Evolutionary conservation across 148 eudicot species (phyloP), one percentile per base, ranked within the genome.

Genomic region (Cornus controversa): DNA sequence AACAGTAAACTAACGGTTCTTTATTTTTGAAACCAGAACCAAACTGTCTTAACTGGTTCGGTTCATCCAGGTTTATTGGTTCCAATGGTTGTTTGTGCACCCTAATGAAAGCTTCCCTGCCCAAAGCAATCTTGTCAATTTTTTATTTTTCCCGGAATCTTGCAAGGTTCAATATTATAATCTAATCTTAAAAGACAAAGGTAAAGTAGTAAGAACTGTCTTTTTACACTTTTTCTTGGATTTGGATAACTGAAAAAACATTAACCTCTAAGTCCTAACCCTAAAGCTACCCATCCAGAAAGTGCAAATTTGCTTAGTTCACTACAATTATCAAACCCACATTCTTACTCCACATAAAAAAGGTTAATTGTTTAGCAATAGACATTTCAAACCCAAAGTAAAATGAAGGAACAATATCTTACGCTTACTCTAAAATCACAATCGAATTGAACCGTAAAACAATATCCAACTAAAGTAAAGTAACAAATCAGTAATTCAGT

Each of bases 231-330:
- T 34, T 57, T 54, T 34, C 20, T 73, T 36, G 57, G 22, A 11
- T 58, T 73, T 36, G 57, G 22, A 11, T 58, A 60, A 34, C 34
- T 29, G n/a, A 27, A 27, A 18, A 23, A 75, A 26, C 9, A 15
- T 75, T 54, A 64, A 75, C 58, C n/a, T 64, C 65, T 75, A 67
- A 60, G 10, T 40, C 45, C 45, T 40, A 40, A 9, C 45, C 37
- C 77, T 31, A 75, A 64, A 45, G 3, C 14, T 25, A 25, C 18
- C 10, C 26, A 69, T 37, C 22, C 22, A 63, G 15, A 60, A 22
- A 60, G 18, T 50, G 57, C 57, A 50, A 1, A 50, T 50, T 50
- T 50, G 1, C 4, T 13, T 3, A 2, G 57, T 16, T 50, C 57
- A 50, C 57, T 13, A 3, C 14, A 18, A 60, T n/a, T 22, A 22